These are phyloP conservation scores for Heliocybe sulcata DNA, from an alignment of 1,284 basidiomycete species.

Conservation along the genomic window DNA sequence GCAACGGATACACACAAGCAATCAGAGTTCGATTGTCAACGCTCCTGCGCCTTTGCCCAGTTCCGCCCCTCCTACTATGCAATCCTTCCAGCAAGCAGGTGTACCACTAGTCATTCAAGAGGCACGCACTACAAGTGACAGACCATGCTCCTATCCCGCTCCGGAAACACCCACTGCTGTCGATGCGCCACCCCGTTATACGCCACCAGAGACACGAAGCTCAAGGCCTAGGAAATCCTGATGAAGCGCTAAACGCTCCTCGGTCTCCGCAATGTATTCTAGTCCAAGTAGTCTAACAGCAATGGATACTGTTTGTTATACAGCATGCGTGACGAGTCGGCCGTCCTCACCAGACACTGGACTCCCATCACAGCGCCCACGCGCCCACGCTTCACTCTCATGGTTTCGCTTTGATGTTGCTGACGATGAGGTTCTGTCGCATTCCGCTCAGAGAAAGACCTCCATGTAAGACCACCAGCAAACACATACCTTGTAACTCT, in stretches of 20 bases:
- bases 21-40: neutral
- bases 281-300: neutral
- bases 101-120: neutral
- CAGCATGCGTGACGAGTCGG: neutral
- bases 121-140: neutral
- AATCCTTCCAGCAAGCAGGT: neutral
- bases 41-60: neutral
- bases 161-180: neutral
- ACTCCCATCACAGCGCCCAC: neutral
- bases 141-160: neutral
- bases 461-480: conserved; percentile 2
- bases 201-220: neutral
- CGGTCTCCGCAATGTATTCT: neutral
- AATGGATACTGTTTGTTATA: neutral
- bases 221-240: neutral
- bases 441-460: conserved; percentile 6
- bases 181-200: neutral
- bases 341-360: too few relatives aligned
- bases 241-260: neutral
- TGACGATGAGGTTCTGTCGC: conserved; percentile 67
- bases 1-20: neutral
- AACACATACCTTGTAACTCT: conserved; percentile 77
- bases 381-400: conserved; percentile 16
- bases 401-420: conserved; percentile 66
- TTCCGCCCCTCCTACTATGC: neutral